Evolutionary conservation across 257 asterid species (phyloP).

Genomic region (Scutellaria galericulata): DNA sequence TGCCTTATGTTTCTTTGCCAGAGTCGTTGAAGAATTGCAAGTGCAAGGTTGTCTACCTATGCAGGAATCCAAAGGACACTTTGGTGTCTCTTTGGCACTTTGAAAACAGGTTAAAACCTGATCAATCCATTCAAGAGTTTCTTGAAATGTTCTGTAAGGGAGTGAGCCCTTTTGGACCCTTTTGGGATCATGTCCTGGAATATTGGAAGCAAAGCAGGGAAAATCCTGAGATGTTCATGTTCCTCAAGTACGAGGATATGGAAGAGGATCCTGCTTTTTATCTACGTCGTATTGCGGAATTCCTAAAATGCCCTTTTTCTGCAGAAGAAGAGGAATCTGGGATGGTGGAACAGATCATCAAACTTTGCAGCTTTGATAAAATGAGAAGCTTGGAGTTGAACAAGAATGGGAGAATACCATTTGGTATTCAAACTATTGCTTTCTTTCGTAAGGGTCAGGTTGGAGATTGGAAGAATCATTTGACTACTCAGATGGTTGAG

Average conservation of each 20-base stretch:
- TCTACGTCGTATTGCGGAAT: conserved; percentile 38
- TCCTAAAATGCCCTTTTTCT: conserved; percentile 38
- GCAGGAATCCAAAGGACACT: conserved; percentile 46
- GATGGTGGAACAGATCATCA: conserved; percentile 25
- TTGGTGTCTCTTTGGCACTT: conserved; percentile 50
- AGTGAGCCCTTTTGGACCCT: conserved; percentile 40
- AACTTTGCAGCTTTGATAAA: conserved; percentile 40
- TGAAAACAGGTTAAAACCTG: conserved; percentile 38
- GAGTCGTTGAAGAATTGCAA: background rate
- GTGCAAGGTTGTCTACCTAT: conserved; percentile 45
- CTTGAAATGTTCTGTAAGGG: conserved; percentile 42
- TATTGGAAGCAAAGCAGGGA: conserved; percentile 42
- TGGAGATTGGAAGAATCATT: conserved; percentile 47
- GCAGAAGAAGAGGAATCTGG: conserved; percentile 37
- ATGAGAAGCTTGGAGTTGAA: conserved; percentile 44
- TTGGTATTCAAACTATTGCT: conserved; percentile 23
- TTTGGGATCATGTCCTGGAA: conserved; percentile 45
- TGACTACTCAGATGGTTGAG: conserved; percentile 31
- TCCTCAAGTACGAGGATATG: conserved; percentile 45
- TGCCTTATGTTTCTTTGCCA: conserved; percentile 17
- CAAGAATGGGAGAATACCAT: conserved; percentile 27
- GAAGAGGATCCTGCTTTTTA: conserved; percentile 35
- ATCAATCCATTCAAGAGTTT: too few species aligned
- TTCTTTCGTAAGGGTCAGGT: conserved; percentile 39
- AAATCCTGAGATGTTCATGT: conserved; percentile 26